Base-by-base conservation (phyloP, 2,329 filamentous ascomycete species). In the Pezicula neosporulosa region DNA sequence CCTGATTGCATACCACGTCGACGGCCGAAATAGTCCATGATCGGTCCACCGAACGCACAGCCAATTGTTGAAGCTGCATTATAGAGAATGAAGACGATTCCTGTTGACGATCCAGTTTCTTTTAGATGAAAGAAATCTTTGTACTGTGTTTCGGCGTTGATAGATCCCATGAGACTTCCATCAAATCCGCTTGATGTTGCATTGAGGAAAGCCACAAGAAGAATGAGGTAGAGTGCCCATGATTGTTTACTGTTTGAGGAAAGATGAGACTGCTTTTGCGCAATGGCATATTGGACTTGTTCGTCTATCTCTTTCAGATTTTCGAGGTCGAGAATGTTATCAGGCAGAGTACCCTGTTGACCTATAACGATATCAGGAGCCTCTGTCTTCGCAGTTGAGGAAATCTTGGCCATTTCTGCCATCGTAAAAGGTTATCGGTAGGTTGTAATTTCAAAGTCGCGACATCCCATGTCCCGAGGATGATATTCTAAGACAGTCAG, bases 91-190 rank as follows among this genome's bases (percentile, higher is more conserved):
- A 57, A 60, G 28, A 60, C 53, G n/a, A 61, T 51, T 2, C 58
- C 58, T 2, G 59, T 59, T 3, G 43, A 50, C 1, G 51, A 49
- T 6, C 58, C 57, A 2, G 53, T 53, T 18, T 54, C 53, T 7
- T 48, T 55, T 1, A 58, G 49, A 13, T 51, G 16, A 35, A 61
- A 59, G 30, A 53, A 58, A 21, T 48, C 28, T 41, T 57, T 48
- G 55, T 77, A 77, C 52, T 75, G 72, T 2, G 60, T 55, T 52
- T 74, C 74, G 24, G 68, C 69, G 58, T 77, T 77, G 60, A 77
- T 76, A 4, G 68, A 70, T 37, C 70, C 71, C 74, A 77, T 77
- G 6, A 77, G 60, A 8, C 70, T 73, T n/a, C 74, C 72, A 59
- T 77, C 73, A 54, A 75, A 77, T 27, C 74, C 74, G 55, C 75